These are phyloP conservation scores for Fusarium sp. DNA, from an alignment of 2,329 filamentous ascomycete species.

Conservation along the genomic window DNA sequence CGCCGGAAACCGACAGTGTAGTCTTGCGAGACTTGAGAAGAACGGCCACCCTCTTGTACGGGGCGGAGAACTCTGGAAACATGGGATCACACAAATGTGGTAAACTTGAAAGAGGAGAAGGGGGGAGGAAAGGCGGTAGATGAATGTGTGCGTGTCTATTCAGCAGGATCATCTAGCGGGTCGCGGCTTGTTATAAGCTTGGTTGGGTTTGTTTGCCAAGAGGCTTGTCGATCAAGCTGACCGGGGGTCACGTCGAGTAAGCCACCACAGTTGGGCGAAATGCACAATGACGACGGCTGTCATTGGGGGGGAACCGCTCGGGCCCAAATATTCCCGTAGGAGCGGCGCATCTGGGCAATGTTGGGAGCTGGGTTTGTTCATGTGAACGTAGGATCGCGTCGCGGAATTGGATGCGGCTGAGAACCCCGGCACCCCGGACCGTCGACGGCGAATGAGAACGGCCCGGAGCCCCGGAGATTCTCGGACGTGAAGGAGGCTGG, in stretches of 20 bases:
- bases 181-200: neutral
- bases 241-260: slow-evolving; percentile 3
- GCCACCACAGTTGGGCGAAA: neutral
- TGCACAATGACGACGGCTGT: slow-evolving; percentile 9
- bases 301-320: slow-evolving; percentile 7
- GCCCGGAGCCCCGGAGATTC: slow-evolving; percentile 16
- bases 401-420: slow-evolving; percentile 6
- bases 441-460: slow-evolving; percentile 36
- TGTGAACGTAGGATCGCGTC: slow-evolving; percentile 10
- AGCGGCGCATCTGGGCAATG: neutral
- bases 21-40: slow-evolving; percentile 40
- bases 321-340: neutral
- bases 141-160: neutral
- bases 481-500: slow-evolving; percentile 26
- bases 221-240: neutral
- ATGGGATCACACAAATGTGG: slow-evolving; percentile 23
- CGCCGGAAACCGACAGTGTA: slow-evolving; percentile 40
- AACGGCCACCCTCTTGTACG: slow-evolving; percentile 41
- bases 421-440: slow-evolving; percentile 6
- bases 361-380: slow-evolving; percentile 13
- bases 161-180: neutral
- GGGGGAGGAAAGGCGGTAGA: neutral
- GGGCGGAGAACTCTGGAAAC: slow-evolving; percentile 39
- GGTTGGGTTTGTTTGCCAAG: neutral
- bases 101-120: slow-evolving; percentile 1